These are phyloP conservation scores for Prunus armeniaca DNA, from an alignment of 306 rosid species.

Conservation along the genomic window DNA sequence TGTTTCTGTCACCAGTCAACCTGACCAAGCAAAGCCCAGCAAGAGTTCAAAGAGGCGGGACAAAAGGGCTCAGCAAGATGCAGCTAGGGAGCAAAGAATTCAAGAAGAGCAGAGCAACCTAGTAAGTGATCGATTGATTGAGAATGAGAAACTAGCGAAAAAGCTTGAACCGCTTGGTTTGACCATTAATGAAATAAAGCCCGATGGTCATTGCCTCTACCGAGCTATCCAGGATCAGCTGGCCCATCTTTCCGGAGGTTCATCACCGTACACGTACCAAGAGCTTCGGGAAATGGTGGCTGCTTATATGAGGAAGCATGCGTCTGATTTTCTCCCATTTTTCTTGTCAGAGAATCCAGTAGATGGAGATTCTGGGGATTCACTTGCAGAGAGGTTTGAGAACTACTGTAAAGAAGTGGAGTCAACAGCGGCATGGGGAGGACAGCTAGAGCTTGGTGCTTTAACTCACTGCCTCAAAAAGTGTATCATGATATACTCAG, in stretches of 20 bases:
- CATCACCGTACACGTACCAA: conserved; percentile 65
- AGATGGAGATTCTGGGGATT: conserved; percentile 47
- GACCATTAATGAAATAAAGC: conserved; percentile 72
- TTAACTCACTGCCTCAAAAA: conserved; percentile 77
- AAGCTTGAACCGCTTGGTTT: conserved; percentile 83
- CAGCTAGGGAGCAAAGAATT: conserved; percentile 83
- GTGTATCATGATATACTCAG: conserved; percentile 80
- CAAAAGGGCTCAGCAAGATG: conserved; percentile 80
- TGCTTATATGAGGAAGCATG: conserved; percentile 67
- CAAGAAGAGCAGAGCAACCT: conserved; percentile 75
- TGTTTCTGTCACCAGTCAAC: conserved; percentile 58
- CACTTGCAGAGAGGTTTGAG: conserved; percentile 62
- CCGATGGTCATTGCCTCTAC: conserved; percentile 94
- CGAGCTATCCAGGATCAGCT: conserved; percentile 88
- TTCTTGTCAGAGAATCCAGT: conserved; percentile 60
- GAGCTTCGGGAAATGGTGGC: conserved; percentile 81
- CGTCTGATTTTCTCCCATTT: conserved; percentile 74
- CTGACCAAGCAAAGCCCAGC: conserved; percentile 59
- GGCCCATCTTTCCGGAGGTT: conserved; percentile 46
- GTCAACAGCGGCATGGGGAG: conserved; percentile 95
- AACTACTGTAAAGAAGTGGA: conserved; percentile 81
- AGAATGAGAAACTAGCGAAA: conserved; percentile 65
- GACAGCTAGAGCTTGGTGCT: conserved; percentile 94
- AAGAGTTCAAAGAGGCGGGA: conserved; percentile 71
- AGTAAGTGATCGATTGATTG: conserved; percentile 64